Evolutionary conservation across 768 basidiomycete species (phyloP), one percentile per base, ranked within the genome.

Genomic region (Naganishia vishniacii): DNA sequence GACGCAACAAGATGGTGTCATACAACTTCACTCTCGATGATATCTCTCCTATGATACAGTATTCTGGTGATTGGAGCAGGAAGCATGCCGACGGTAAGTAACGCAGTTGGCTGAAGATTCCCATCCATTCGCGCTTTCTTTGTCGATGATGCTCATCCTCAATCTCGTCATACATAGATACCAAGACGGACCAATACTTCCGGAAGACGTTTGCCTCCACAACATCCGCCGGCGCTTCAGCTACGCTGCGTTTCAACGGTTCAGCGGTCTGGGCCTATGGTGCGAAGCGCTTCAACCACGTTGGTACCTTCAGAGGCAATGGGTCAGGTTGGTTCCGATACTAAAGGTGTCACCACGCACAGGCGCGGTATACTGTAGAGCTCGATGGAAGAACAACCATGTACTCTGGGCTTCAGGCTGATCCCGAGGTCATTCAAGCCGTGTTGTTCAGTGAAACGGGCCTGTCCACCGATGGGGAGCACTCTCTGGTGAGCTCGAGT

Each of bases 11-110:
- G n/a, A 56, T 56, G 53, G 53, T 56, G 20, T 41, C 45, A 4
- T 60, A 45, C 42, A 64, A 64, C 28, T 16, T 64, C 18, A 64
- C 63, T 31, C 23, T 64, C 16, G 63, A 64, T 20, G 63, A 64
- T 34, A 58, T 45, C 16, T 64, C 63, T 5, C 63, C 63, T 11
- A 26, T 46, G 44, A 64, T 64, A 31, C 20, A 45, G 20, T 64
- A 53, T 34, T 53, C 40, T 7, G 32, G 29, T n/a, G 37, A 40
- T 3, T 62, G 61, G 61, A 37, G 32, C 20, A 62, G 18, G 7
- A 46, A 9, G 9, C 42, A 28, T n/a, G 15, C 44, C 18, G 12
- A 29, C 18, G 60, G 29, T 47, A 6, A 28, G 25, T n/a, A n/a
- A n/a, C n/a, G n/a, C n/a, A n/a, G n/a, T n/a, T n/a, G n/a, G n/a